Evolutionary conservation across 169 alveolate genomes (phyloP), one percentile per base, ranked within the genome.

Genomic region (Eimeria necatrix): DNA sequence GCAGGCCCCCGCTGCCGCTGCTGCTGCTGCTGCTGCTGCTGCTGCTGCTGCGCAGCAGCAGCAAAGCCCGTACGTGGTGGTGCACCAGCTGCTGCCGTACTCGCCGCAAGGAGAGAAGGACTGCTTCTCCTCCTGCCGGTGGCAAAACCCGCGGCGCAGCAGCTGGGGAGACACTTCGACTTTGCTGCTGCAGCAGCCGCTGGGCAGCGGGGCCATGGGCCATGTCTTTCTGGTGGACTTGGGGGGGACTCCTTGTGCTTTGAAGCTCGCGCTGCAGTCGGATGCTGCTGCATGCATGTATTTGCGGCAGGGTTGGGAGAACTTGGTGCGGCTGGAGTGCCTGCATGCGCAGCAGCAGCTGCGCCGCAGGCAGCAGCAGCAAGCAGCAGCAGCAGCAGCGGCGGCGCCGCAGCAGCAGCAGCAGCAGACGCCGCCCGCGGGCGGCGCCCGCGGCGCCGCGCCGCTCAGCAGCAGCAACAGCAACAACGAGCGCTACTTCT

Each of bases 141-240:
- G 86, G 86, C 86, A 76, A 16, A 76, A 76, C 24, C 86, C 86
- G 4, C 5, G 86, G 10, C 24, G 86, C 56, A 76, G 86, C 86
- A 76, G 78, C 94, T 89, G 87, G 87, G 94, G 64, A 52, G 89
- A 74, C 94, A 74, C 89, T 9, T 32, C 76, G 10, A 32, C 49
- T 12, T 84, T 89, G 49, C 94, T 26, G 53, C 64, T 89, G 76
- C 60, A 52, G 70, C 60, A 61, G 22, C 89, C 81, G 48, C 10
- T 89, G 10, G 94, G 94, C 18, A 71, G 94, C 68, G 94, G 94
- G n/a, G 94, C 94, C 14, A 89, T 89, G 94, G 94, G 94, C 12
- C 94, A 74, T 32, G 94, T 89, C 26, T 89, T 70, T 76, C 74
- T 89, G 7, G 88, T 89, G 41, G 89, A 89, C 16, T 41, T 89